These are phyloP conservation scores for Naegleria fowleri DNA, from an alignment of 208 protist genomes.

Conservation along the genomic window DNA sequence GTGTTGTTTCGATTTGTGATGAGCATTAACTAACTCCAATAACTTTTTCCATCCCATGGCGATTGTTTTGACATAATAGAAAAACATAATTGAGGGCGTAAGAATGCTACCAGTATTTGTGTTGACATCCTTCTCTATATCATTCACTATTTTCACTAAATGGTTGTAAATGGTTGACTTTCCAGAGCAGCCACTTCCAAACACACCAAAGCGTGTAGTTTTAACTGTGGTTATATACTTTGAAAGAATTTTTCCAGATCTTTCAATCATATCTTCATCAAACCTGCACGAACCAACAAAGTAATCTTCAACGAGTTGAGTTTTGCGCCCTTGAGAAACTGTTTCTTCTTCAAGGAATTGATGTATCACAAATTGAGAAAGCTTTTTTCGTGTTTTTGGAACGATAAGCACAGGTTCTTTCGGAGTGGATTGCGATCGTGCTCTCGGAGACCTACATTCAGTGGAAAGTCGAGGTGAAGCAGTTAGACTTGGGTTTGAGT, in stretches of 20 bases:
- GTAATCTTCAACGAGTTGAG: neutral
- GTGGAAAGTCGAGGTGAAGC: neutral
- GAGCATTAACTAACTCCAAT: neutral
- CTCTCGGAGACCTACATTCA: neutral
- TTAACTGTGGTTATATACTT: neutral
- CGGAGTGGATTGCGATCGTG: neutral
- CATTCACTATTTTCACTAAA: neutral
- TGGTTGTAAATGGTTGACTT: neutral
- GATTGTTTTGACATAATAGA: neutral
- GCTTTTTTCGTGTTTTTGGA: neutral
- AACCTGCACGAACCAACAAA: neutral
- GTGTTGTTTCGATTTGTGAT: neutral
- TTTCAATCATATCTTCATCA: neutral
- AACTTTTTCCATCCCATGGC: neutral
- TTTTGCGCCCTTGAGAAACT: neutral
- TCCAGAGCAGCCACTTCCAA: neutral
- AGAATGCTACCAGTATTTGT: neutral
- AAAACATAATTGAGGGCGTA: neutral
- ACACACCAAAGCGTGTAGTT: neutral
- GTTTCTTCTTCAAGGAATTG: neutral
- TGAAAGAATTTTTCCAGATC: neutral
- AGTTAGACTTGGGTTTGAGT: neutral
- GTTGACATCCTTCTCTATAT: neutral
- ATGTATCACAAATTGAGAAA: neutral
- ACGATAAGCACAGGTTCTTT: neutral